Conservation (phyloP, 768 basidiomycete species). For the Tylopilus subfusipes region DNA sequence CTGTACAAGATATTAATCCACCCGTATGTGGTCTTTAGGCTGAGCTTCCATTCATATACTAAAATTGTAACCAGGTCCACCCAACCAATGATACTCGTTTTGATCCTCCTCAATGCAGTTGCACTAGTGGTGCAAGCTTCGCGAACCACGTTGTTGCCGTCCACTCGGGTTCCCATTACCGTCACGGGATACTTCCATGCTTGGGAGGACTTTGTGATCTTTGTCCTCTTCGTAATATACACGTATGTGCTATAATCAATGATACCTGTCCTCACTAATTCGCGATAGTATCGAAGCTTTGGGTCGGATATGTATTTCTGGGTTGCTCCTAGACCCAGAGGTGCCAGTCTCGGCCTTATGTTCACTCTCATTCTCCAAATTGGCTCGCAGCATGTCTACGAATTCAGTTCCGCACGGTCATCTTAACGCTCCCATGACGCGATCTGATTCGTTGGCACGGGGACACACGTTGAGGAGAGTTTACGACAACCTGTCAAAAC, state of each 20-base stretch:
- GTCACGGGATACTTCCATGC: conserved; percentile 73
- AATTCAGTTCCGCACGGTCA: conserved; percentile 28
- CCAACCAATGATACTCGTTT: conserved; percentile 76
- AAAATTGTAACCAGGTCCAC: conserved; percentile 56
- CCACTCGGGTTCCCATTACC: conserved; percentile 40
- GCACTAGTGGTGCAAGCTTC: conserved; percentile 80
- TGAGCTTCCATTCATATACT: neutral
- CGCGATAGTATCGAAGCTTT: conserved; percentile 70
- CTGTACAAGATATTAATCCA: conserved; percentile 69
- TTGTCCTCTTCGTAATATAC: conserved; percentile 79
- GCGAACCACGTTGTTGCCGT: conserved; percentile 51
- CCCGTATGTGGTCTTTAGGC: conserved; percentile 48
- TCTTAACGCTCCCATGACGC: conserved; percentile 20
- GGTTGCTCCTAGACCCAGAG: conserved; percentile 84
- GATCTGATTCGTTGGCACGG: conserved; percentile 38
- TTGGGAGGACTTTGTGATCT: conserved; percentile 90
- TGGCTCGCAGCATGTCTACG: conserved; percentile 23
- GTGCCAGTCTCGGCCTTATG: conserved; percentile 51
- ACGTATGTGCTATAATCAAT: conserved; percentile 51
- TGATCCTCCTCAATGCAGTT: conserved; percentile 82
- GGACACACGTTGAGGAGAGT: conserved; percentile 44
- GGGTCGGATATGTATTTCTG: conserved; percentile 86
- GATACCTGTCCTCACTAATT: neutral
- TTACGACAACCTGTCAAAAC: conserved; percentile 47
- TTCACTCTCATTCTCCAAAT: conserved; percentile 34